Conservation (phyloP, 1,284 basidiomycete genomes). For the Cronartium quercuum region DNA sequence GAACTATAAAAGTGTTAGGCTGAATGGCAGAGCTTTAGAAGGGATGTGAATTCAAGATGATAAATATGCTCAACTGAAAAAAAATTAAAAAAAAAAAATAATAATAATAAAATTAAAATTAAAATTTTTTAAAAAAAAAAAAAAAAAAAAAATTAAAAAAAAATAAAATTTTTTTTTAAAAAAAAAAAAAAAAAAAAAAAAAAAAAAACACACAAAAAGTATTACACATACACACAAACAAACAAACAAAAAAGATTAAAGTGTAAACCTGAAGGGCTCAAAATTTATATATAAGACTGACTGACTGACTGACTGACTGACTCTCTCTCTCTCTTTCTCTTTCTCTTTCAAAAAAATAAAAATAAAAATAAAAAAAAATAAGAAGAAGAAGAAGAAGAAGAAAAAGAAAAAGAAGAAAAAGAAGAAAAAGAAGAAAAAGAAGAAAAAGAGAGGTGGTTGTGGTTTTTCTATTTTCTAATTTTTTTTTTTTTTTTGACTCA, state of each 20-base stretch:
- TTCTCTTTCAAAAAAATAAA: not conserved
- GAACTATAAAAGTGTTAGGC: too few species aligned
- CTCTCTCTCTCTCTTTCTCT: slow-evolving; percentile 1
- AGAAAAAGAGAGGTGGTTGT: not conserved
- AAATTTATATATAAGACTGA: not conserved
- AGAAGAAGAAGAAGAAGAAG: not conserved
- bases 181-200: not conserved
- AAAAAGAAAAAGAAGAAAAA: not conserved
- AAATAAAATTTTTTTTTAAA: not conserved
- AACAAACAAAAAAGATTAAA: too few species aligned
- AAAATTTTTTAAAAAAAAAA: not conserved
- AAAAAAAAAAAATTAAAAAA: not conserved
- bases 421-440: not conserved
- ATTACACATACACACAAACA: not conserved
- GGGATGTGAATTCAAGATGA: too few species aligned
- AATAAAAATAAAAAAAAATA: not conserved
- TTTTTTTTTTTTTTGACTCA: not conserved
- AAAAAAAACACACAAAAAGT: not conserved
- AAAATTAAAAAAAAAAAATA: not conserved
- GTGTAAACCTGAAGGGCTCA: too few species aligned
- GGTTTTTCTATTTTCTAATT: not conserved
- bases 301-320: not conserved
- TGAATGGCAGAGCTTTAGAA: too few species aligned
- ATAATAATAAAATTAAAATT: not conserved
- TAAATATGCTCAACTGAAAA: too few species aligned